phyloP scores from a whole-genome alignment of 202 grass and related monocot genomes.

The Miscanthus sacchariflorus region DNA sequence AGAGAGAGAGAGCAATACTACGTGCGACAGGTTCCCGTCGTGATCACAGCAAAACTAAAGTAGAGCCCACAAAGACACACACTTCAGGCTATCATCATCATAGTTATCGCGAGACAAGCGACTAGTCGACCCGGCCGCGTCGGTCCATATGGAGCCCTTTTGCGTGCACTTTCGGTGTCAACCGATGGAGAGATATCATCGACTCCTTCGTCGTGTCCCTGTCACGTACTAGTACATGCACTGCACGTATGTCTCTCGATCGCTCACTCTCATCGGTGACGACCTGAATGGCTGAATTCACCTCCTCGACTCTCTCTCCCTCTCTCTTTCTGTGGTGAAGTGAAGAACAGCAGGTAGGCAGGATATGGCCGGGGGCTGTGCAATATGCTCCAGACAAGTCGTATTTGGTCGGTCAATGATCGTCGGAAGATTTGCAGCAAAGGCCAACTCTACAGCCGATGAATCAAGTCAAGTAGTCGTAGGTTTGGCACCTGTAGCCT shows the following conservation, averaged over 20 bases:
- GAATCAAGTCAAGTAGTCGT: not conserved
- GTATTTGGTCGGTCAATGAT: not conserved
- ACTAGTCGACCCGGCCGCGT: not conserved
- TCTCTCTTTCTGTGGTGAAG: not conserved
- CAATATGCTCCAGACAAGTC: conserved; percentile 10
- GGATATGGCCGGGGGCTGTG: conserved; percentile 38
- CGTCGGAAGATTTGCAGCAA: not conserved
- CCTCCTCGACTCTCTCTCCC: not conserved
- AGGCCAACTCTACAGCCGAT: not conserved
- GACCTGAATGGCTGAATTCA: not conserved
- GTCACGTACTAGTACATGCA: conserved; percentile 36
- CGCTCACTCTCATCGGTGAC: not conserved
- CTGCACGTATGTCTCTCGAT: not conserved
- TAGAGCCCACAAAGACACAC: conserved; percentile 38
- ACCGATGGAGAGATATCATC: conserved; percentile 45
- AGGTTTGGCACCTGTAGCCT: conserved; percentile 34
- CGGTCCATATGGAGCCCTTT: conserved; percentile 28
- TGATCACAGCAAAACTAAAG: conserved; percentile 42
- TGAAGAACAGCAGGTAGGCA: conserved; percentile 29
- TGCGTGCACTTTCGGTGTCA: conserved; percentile 57
- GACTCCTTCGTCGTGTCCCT: conserved; percentile 49
- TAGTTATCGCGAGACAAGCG: conserved; percentile 31
- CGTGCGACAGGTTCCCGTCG: conserved; percentile 64
- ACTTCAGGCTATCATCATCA: not conserved
- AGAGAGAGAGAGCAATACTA: not conserved